These are phyloP conservation scores for Turnera subulata DNA, from an alignment of 345 rosid species.

Conservation along the genomic window DNA sequence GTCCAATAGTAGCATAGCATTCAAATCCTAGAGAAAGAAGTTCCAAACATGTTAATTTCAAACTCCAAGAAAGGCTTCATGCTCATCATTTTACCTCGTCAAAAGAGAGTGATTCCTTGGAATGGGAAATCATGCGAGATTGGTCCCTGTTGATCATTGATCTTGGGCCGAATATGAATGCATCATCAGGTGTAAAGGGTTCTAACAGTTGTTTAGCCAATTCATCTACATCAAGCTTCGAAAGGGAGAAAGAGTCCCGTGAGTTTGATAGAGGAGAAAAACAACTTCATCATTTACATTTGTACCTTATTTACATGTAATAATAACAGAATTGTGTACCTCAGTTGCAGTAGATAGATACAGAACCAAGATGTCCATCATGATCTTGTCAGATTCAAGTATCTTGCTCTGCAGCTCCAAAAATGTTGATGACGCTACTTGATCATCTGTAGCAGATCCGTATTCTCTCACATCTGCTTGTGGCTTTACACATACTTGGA, in stretches of 20 bases:
- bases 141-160: conserved; percentile 40
- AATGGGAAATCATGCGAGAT: conserved; percentile 39
- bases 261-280: conserved; percentile 4
- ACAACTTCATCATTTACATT: not conserved
- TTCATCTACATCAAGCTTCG: conserved; percentile 54
- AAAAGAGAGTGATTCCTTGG: conserved; percentile 73
- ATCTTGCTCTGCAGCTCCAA: conserved; percentile 48
- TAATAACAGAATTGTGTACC: conserved; percentile 37
- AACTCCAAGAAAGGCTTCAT: not conserved
- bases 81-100: conserved; percentile 59
- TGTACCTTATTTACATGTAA: not conserved
- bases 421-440: conserved; percentile 52
- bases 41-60: too few species aligned
- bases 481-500: conserved; percentile 64
- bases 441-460: conserved; percentile 66
- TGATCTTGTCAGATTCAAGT: conserved; percentile 39
- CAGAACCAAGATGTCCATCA: conserved; percentile 46
- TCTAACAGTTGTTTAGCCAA: conserved; percentile 62
- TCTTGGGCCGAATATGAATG: conserved; percentile 61
- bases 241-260: conserved; percentile 21
- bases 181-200: conserved; percentile 85
- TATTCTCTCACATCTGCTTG: conserved; percentile 55
- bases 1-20: too few species aligned
- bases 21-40: too few species aligned
- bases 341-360: conserved; percentile 47